Percentiles rank a stretch among this genome's conserved stretches.
Evolutionary conservation across 331 rosid species (phyloP).

Genomic region (Pyrus hybrid): DNA sequence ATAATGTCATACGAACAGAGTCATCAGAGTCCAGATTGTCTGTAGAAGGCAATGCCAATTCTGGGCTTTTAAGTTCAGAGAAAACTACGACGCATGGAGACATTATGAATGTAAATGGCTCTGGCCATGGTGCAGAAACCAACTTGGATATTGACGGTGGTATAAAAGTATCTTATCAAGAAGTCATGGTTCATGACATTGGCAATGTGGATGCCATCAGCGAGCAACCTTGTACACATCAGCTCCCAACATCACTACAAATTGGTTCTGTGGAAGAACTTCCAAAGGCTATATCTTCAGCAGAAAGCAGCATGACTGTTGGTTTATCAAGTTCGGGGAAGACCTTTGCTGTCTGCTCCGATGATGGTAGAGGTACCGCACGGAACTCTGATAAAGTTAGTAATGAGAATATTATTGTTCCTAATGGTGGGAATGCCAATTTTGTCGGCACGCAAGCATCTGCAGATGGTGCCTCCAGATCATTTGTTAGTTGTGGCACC

Average conservation of each 20-base stretch:
- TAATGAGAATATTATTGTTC: conserved; percentile 24
- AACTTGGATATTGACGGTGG: conserved; percentile 23
- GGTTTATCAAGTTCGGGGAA: conserved; percentile 28
- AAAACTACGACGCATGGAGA: conserved; percentile 19
- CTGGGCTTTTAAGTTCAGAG: conserved; percentile 23
- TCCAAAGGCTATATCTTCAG: conserved; percentile 16
- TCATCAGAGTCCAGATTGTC: conserved; percentile 22
- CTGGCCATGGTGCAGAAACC: conserved; percentile 9
- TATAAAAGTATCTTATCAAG: conserved; percentile 22
- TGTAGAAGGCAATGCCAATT: conserved; percentile 20
- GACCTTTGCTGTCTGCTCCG: conserved; percentile 25
- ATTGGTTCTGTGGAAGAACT: conserved; percentile 27
- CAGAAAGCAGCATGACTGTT: conserved; percentile 24
- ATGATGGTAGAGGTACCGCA: conserved; percentile 17
- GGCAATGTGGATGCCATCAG: conserved; percentile 23
- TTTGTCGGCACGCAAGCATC: conserved; percentile 23
- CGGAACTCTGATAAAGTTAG: conserved; percentile 25
- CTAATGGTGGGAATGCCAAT: conserved; percentile 14
- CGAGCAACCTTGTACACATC: conserved; percentile 16
- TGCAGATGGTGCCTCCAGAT: conserved; percentile 18
- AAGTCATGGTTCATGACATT: conserved; percentile 17
- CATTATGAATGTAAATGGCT: conserved; percentile 19
- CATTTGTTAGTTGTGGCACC: conserved; percentile 29
- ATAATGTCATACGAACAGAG: conserved; percentile 24
- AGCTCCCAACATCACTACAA: conserved; percentile 15